phyloP scores from a whole-genome alignment of 1,284 basidiomycete species.

The Fomitiporia mediterranea region DNA sequence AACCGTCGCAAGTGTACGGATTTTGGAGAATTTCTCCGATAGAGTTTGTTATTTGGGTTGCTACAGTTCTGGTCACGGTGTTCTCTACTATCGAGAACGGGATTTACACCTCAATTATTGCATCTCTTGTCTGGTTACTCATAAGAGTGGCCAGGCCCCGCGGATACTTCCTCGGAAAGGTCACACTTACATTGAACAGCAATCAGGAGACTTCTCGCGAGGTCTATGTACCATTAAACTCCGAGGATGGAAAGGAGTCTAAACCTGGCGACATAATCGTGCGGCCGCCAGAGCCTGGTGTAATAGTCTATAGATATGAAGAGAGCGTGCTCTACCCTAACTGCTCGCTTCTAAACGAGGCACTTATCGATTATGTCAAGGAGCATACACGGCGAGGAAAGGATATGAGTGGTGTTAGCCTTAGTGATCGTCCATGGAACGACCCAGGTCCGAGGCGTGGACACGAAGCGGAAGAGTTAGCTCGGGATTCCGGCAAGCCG shows the following conservation, averaged over 20 bases:
- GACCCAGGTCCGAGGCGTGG: constrained; percentile 73
- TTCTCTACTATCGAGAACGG: constrained; percentile 91
- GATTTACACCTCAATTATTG: constrained; percentile 86
- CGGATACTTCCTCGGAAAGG: constrained; percentile 84
- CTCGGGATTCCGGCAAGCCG: constrained; percentile 58
- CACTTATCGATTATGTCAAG: constrained; percentile 81
- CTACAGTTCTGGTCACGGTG: constrained; percentile 84
- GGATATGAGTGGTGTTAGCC: constrained; percentile 59
- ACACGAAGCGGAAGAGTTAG: constrained; percentile 42
- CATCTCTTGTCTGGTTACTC: constrained; percentile 82
- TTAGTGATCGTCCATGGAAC: constrained; percentile 91
- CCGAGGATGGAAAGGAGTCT: constrained; percentile 31
- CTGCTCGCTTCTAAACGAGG: constrained; percentile 72
- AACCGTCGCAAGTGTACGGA: constrained; percentile 81
- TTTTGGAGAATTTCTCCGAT: constrained; percentile 95
- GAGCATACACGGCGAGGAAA: constrained; percentile 70
- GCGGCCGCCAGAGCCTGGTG: constrained; percentile 76
- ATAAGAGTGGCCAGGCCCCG: constrained; percentile 89
- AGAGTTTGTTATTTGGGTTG: constrained; percentile 89
- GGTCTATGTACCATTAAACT: constrained; percentile 78
- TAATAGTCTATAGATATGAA: constrained; percentile 91
- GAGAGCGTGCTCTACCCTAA: constrained; percentile 96
- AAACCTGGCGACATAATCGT: constrained; percentile 49
- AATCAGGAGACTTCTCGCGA: constrained; percentile 50
- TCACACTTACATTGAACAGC: constrained; percentile 37